Evolutionary conservation across 1,284 basidiomycete genomes (phyloP).

Genomic region (Cerrena zonata): DNA sequence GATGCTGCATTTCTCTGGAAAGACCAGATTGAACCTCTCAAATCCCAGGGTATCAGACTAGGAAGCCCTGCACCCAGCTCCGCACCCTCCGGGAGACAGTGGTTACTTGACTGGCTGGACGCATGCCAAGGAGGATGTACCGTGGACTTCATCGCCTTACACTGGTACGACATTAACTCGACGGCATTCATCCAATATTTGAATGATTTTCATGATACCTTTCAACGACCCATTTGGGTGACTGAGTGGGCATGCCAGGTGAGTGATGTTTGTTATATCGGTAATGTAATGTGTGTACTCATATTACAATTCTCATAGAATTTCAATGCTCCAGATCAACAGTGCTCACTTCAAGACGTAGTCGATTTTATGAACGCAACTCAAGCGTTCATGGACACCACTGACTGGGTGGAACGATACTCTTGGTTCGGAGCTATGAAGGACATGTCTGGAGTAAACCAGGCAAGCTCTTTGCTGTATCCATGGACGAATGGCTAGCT

Average conservation of each 20-base stretch:
- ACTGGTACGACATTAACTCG: slow-evolving; percentile 38
- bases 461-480: slow-evolving; percentile 17
- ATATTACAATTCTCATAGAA: too few relatives aligned
- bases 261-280: neutral
- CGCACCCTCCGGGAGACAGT: slow-evolving; percentile 34
- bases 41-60: slow-evolving; percentile 29
- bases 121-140: slow-evolving; percentile 37
- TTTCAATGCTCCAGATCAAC: slow-evolving; percentile 28
- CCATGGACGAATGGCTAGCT: too few relatives aligned
- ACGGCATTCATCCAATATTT: slow-evolving; percentile 35
- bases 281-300: neutral
- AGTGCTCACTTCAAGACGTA: slow-evolving; percentile 33
- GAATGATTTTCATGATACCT: slow-evolving; percentile 35
- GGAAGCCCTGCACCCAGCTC: slow-evolving; percentile 39
- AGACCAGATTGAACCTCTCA: slow-evolving; percentile 30
- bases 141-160: slow-evolving; percentile 39
- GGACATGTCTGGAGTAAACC: slow-evolving; percentile 28
- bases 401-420: slow-evolving; percentile 40
- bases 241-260: slow-evolving; percentile 39
- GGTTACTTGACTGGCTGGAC: slow-evolving; percentile 36
- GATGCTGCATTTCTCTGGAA: slow-evolving; percentile 31
- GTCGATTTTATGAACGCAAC: slow-evolving; percentile 37
- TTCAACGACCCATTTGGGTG: slow-evolving; percentile 38
- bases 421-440: slow-evolving; percentile 44
- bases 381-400: slow-evolving; percentile 36